phyloP scores from a whole-genome alignment of 2,329 filamentous ascomycete genomes.

The Neodidymelliopsis sp. region DNA sequence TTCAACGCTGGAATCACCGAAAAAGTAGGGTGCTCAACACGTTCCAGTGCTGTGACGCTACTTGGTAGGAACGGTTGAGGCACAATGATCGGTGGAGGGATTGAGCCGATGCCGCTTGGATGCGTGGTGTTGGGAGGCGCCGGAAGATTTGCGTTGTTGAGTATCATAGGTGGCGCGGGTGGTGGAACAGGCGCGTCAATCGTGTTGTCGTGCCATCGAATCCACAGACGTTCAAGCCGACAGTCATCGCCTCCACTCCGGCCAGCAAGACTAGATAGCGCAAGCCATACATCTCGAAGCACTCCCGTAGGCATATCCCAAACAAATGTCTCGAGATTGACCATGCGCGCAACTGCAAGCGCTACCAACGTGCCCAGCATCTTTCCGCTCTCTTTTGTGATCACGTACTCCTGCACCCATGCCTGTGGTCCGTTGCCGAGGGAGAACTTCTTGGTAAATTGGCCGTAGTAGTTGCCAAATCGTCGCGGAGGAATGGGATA shows the following conservation, averaged over 20 bases:
- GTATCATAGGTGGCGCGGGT: slow-evolving; percentile 48
- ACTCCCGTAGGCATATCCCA: slow-evolving; percentile 93
- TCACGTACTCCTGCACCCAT: slow-evolving; percentile 83
- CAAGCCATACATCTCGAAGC: slow-evolving; percentile 80
- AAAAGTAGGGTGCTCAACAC: slow-evolving; percentile 80
- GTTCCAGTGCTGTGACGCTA: slow-evolving; percentile 50
- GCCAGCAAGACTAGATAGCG: slow-evolving; percentile 74
- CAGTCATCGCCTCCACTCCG: slow-evolving; percentile 66
- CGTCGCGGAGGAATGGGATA: slow-evolving; percentile 54
- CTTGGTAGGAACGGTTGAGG: slow-evolving; percentile 39
- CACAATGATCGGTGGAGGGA: slow-evolving; percentile 43
- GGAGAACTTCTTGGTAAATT: slow-evolving; percentile 82
- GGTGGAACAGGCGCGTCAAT: slow-evolving; percentile 50
- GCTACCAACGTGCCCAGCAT: slow-evolving; percentile 87
- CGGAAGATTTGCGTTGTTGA: slow-evolving; percentile 47
- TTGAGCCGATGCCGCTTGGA: slow-evolving; percentile 43
- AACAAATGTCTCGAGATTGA: slow-evolving; percentile 79
- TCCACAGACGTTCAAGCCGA: slow-evolving; percentile 77
- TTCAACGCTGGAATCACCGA: slow-evolving; percentile 78
- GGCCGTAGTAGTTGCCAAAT: slow-evolving; percentile 77
- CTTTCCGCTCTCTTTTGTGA: slow-evolving; percentile 83
- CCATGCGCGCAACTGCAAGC: slow-evolving; percentile 80
- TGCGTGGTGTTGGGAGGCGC: slow-evolving; percentile 50
- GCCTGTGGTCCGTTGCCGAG: slow-evolving; percentile 80
- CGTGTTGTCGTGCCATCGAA: slow-evolving; percentile 82